Percentiles rank a stretch among this genome's conserved stretches.
Evolutionary conservation across 192 early-diverging fungal genomes (phyloP).

Genomic region (Thamnidium elegans): DNA sequence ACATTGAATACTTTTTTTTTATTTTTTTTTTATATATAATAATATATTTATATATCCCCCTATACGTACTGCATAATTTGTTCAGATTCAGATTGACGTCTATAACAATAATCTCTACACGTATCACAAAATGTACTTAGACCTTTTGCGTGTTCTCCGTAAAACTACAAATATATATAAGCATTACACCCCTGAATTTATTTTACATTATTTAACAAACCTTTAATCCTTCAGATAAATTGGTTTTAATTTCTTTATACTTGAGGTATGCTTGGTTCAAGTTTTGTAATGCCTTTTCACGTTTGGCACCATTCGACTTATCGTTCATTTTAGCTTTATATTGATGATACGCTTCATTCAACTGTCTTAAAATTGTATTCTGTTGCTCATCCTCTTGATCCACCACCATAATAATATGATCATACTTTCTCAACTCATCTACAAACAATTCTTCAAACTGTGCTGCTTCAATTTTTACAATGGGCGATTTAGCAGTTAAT

Average conservation of each 20-base stretch:
- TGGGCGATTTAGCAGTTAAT: constrained; percentile 58
- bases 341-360: constrained; percentile 61
- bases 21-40: no score
- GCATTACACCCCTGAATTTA: no score
- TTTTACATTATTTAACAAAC: constrained; percentile 27
- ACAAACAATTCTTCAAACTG: constrained; percentile 77
- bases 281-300: constrained; percentile 76
- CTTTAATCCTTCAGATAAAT: constrained; percentile 76
- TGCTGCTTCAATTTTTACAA: constrained; percentile 68
- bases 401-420: constrained; percentile 54
- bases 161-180: constrained; percentile 50
- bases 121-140: constrained; percentile 58
- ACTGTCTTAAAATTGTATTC: constrained; percentile 53
- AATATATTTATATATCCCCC: not conserved
- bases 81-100: constrained; percentile 63
- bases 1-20: no score
- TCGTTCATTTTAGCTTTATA: constrained; percentile 64
- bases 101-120: constrained; percentile 69
- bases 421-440: constrained; percentile 69
- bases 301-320: constrained; percentile 54
- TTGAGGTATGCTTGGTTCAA: constrained; percentile 72
- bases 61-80: constrained; percentile 43
- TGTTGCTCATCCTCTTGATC: constrained; percentile 63
- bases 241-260: constrained; percentile 70
- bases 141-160: constrained; percentile 63